Percentiles rank a stretch among this genome's conserved stretches.
These are phyloP conservation scores for Sarcomyxa edulis DNA, from an alignment of 768 basidiomycete genomes.

Conservation along the genomic window DNA sequence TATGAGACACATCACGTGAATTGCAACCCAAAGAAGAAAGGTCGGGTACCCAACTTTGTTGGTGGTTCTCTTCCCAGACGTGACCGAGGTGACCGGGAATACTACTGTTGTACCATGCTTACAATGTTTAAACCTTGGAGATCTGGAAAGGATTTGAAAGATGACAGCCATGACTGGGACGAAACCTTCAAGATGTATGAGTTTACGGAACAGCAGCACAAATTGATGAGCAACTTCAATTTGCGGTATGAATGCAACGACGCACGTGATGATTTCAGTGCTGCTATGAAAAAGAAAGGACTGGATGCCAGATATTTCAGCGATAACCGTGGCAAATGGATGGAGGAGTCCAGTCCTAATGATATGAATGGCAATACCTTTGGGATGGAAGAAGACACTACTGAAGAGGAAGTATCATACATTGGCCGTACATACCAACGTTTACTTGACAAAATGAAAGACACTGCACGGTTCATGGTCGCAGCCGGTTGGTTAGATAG, in stretches of 20 bases:
- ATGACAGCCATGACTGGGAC: slow-evolving; percentile 11
- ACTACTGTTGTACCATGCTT: slow-evolving; percentile 21
- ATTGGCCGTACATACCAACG: background rate
- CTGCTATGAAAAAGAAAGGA: slow-evolving; percentile 10
- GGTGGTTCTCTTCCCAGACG: slow-evolving; percentile 19
- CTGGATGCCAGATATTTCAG: background rate
- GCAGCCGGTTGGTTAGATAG: background rate
- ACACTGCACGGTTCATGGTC: background rate
- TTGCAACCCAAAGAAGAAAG: too few species aligned
- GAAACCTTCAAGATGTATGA: slow-evolving; percentile 10
- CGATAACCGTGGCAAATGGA: background rate
- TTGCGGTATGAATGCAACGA: slow-evolving; percentile 23
- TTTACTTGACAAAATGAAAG: background rate
- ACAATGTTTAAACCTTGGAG: too few species aligned
- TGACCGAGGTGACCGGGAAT: slow-evolving; percentile 23
- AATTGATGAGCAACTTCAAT: slow-evolving; percentile 20
- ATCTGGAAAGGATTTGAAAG: slow-evolving; percentile 14
- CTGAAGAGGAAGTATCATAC: slow-evolving; percentile 1
- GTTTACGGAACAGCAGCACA: slow-evolving; percentile 9
- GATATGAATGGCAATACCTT: background rate
- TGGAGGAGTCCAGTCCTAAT: background rate
- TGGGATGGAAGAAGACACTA: background rate
- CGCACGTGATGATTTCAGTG: slow-evolving; percentile 22
- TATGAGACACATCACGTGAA: too few species aligned
- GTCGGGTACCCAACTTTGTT: slow-evolving; percentile 21